Evolutionary conservation across 1,284 basidiomycete genomes (phyloP), one percentile per base, ranked within the genome.

Genomic region (Dichomitus squalens): DNA sequence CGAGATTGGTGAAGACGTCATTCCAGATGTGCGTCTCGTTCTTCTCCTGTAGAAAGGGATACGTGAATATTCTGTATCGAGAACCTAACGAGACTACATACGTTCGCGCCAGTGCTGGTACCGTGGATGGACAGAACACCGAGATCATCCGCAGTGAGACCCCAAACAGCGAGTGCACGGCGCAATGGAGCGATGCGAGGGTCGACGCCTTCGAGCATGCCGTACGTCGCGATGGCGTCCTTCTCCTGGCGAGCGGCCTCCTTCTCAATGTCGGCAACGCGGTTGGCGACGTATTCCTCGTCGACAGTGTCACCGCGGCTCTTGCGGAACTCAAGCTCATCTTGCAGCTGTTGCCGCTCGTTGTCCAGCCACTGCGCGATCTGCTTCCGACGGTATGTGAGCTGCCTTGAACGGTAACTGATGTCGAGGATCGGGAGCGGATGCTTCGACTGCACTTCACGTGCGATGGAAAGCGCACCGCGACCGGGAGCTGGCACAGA

Each of bases 21-120:
- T 98, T 95, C 92, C 96, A 98, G 59, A 98, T 95, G 66, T 90
- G 87, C 7, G 93, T 95, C 81, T 99, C 96, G 75, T 99, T 99
- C 79, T 96, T 93, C 83, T 99, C 96, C 83, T 86, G 57, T 44
- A 64, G 40, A 35, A n/a, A 47, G 9, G 39, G 64, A 20, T 58
- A 49, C 39, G 52, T 56, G 11, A 64, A 21, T n/a, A 23, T 23
- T 29, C 16, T 5, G 21, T 16, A 27, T 20, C 18, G 53, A 31
- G 7, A 25, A 23, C 39, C 38, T 20, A 53, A 27, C 20, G 36
- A 4, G 14, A 20, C 0, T 43, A 75, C 81, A 57, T 67, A 85
- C 85, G 75, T 99, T 99, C 35, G 96, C 96, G 68, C 88, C 90
- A 36, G 97, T 99, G 68, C 95, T 96, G 6, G 96, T 99, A 43